Conservation (phyloP, 139 green algal genomes). For the Axilococcus clingmanii region DNA sequence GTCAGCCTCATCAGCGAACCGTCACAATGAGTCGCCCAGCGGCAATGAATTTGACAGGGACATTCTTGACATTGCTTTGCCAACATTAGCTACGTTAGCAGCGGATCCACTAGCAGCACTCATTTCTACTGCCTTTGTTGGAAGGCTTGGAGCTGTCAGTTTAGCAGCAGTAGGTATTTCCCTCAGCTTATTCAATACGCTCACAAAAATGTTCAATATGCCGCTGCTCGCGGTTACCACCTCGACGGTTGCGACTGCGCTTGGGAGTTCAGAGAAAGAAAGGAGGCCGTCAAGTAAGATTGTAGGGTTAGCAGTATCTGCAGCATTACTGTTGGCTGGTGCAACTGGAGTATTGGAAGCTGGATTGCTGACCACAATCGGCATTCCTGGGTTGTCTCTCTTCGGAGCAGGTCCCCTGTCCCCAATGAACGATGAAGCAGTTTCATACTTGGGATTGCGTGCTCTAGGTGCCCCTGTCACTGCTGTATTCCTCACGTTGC, state of each 20-base stretch:
- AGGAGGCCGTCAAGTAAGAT: not conserved
- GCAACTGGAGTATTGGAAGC: slow-evolving; percentile 27
- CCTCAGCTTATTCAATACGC: slow-evolving; percentile 57
- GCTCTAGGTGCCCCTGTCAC: slow-evolving; percentile 48
- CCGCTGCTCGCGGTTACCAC: slow-evolving; percentile 66
- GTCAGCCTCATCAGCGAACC: no score
- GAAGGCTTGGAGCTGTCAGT: slow-evolving; percentile 38
- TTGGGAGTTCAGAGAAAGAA: slow-evolving; percentile 2
- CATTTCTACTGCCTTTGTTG: slow-evolving; percentile 60
- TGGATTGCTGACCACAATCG: slow-evolving; percentile 28
- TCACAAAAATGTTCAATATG: slow-evolving; percentile 66
- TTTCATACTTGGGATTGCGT: slow-evolving; percentile 38
- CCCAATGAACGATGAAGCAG: slow-evolving; percentile 17
- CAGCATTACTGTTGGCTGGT: slow-evolving; percentile 20
- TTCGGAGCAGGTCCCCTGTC: slow-evolving; percentile 31
- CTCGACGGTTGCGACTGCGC: slow-evolving; percentile 40
- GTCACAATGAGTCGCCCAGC: no score
- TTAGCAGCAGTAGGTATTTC: slow-evolving; percentile 53
- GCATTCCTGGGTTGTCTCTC: slow-evolving; percentile 1
- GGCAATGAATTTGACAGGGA: slow-evolving; percentile 14
- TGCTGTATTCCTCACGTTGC: slow-evolving; percentile 24
- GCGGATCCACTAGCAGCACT: slow-evolving; percentile 61
- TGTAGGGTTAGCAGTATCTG: slow-evolving; percentile 10
- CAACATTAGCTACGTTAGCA: slow-evolving; percentile 49
- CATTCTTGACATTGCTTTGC: slow-evolving; percentile 45